Base-by-base conservation (phyloP, 306 rosid genomes). In the Prunus mira region DNA sequence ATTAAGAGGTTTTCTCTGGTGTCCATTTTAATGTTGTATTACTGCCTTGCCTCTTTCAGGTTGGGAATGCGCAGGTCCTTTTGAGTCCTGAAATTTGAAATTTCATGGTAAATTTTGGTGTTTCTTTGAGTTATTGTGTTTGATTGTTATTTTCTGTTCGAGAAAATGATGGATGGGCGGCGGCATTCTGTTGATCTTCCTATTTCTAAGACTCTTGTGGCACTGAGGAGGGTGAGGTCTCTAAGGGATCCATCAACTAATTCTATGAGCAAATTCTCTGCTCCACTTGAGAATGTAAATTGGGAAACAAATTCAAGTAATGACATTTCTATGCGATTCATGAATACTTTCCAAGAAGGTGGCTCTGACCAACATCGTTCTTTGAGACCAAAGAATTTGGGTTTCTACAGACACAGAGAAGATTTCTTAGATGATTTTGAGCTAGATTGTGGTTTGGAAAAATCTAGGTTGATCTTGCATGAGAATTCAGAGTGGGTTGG, bases 161-260 rank as follows among this genome's bases (percentile, higher is more conserved):
- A n/a, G 76, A 57, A 9, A 55, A 86, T 80, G 87, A 90, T 78
- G 91, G 96, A 93, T 51, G 96, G 89, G 41, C 80, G 95, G 81
- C 84, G 97, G 60, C 98, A 93, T 81, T 93, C 97, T 3, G 90
- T 91, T 58, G 98, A 93, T 82, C 64, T 91, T 82, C 98, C 98
- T 13, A 93, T 93, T 57, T 89, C 97, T 1, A 93, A 84, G 55
- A 76, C 98, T 74, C 91, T 93, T 8, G 87, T 84, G 18, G 93
- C 93, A 49, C 74, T 93, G 83, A 81, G 95, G 93, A 91, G 97
- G 67, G 97, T 93, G 49, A 85, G 91, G 89, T 93, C 98, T 71
- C 71, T 93, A 79, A 91, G 95, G 82, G 98, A 93, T 87, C 98
- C 98, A 0, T 84, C 96, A 1, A 93, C 98, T 41, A 86, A 83